phyloP scores from a whole-genome alignment of 306 rosid genomes.

The Lathyrus oleraceus region DNA sequence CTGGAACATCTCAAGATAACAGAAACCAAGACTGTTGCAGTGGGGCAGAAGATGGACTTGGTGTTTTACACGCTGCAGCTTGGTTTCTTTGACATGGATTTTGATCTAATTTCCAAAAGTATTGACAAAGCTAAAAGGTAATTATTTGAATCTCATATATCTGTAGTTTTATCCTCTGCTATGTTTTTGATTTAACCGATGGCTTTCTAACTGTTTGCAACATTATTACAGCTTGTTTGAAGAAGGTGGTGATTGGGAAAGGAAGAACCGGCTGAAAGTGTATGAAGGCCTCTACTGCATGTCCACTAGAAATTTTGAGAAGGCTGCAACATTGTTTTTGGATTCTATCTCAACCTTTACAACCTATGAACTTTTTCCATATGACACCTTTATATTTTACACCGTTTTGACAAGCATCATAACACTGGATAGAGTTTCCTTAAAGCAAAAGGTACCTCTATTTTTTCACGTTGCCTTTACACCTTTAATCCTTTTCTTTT shows the following conservation, averaged over 20 bases:
- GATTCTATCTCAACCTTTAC: slow-evolving; percentile 97
- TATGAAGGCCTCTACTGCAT: slow-evolving; percentile 92
- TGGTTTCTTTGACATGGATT: slow-evolving; percentile 94
- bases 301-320: slow-evolving; percentile 89
- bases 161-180: slow-evolving; percentile 6
- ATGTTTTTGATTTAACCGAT: slow-evolving; percentile 13
- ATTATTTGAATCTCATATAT: slow-evolving; percentile 5
- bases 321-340: slow-evolving; percentile 81
- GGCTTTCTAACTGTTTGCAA: slow-evolving; percentile 39
- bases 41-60: slow-evolving; percentile 97
- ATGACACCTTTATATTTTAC: slow-evolving; percentile 87
- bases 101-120: slow-evolving; percentile 92
- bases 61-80: slow-evolving; percentile 88
- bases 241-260: slow-evolving; percentile 99
- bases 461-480: slow-evolving; percentile 7
- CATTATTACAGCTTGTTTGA: slow-evolving; percentile 78
- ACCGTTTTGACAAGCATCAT: slow-evolving; percentile 94
- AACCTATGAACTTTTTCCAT: slow-evolving; percentile 86
- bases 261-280: slow-evolving; percentile 93
- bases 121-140: slow-evolving; percentile 91
- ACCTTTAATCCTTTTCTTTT: background rate
- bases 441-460: slow-evolving; percentile 78
- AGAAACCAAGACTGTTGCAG: slow-evolving; percentile 95
- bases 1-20: slow-evolving; percentile 91
- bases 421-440: slow-evolving; percentile 89